These are phyloP conservation scores for Fusarium veterinarium DNA, from an alignment of 2,329 filamentous ascomycete species.

Conservation along the genomic window DNA sequence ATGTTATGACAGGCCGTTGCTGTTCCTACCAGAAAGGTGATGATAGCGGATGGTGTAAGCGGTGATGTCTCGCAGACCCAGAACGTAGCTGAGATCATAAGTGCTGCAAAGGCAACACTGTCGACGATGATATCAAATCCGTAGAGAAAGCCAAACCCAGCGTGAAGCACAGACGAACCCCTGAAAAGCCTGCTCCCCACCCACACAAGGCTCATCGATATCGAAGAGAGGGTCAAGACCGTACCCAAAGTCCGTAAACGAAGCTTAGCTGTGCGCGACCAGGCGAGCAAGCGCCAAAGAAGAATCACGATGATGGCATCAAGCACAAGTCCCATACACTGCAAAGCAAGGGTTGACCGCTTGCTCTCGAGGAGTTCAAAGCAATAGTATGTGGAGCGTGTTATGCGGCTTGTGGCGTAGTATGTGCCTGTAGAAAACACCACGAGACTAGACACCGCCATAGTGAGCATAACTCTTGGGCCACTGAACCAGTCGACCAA, in stretches of 20 bases:
- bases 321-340: conserved; percentile 57
- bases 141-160: conserved; percentile 58
- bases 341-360: conserved; percentile 53
- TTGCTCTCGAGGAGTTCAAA: conserved; percentile 56
- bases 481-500: conserved; percentile 59
- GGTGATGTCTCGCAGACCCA: conserved; percentile 61
- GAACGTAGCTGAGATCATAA: conserved; percentile 58
- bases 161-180: conserved; percentile 31
- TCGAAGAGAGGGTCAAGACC: conserved; percentile 55
- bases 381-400: conserved; percentile 64
- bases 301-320: conserved; percentile 61
- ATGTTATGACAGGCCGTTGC: conserved; percentile 52
- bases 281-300: conserved; percentile 63
- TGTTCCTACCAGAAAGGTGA: conserved; percentile 58
- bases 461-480: conserved; percentile 52
- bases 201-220: conserved; percentile 54
- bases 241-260: conserved; percentile 59
- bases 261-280: conserved; percentile 60
- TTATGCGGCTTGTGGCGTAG: conserved; percentile 52
- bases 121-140: conserved; percentile 62
- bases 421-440: conserved; percentile 59
- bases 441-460: conserved; percentile 51
- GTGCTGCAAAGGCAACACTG: conserved; percentile 57
- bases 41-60: conserved; percentile 54
- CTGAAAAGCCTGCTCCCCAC: conserved; percentile 48